A percentile compares a stretch with the other conserved stretches of the same genome.
These are phyloP conservation scores for Pseudogymnoascus sp. DNA, from an alignment of 2,329 filamentous ascomycete genomes.

Conservation along the genomic window DNA sequence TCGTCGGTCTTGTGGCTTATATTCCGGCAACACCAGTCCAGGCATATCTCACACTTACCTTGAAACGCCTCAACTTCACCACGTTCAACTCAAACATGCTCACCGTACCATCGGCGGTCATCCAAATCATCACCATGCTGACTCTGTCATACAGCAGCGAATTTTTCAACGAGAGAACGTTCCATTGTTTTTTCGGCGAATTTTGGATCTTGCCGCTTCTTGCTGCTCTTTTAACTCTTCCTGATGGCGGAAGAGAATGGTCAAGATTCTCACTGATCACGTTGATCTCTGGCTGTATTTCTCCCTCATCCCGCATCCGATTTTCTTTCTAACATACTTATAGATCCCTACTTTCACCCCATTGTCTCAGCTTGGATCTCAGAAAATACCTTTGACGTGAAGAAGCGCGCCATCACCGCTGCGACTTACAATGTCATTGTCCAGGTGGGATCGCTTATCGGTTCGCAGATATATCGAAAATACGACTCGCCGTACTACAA, in stretches of 20 bases:
- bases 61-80: constrained; percentile 47
- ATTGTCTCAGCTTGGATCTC: constrained; percentile 43
- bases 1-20: constrained; percentile 39
- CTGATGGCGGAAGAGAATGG: constrained; percentile 42
- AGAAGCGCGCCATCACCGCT: constrained; percentile 39
- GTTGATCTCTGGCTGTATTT: constrained; percentile 38
- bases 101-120: constrained; percentile 47
- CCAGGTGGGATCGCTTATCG: constrained; percentile 35
- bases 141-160: constrained; percentile 45
- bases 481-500: constrained; percentile 49
- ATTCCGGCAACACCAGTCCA: constrained; percentile 40
- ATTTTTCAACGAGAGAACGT: constrained; percentile 43
- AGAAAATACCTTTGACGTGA: constrained; percentile 41
- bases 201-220: constrained; percentile 45
- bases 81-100: constrained; percentile 55
- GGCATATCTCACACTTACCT: constrained; percentile 44
- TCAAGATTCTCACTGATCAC: constrained; percentile 41
- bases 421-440: constrained; percentile 41
- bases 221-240: constrained; percentile 41
- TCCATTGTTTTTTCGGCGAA: constrained; percentile 44
- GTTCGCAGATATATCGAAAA: constrained; percentile 39
- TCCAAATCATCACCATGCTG: constrained; percentile 50
- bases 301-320: neutral
- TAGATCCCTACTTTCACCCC: constrained; percentile 48
- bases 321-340: neutral